A percentile compares a stretch with the other conserved stretches of the same genome.
These are phyloP conservation scores for Leptographium procerum DNA, from an alignment of 2,329 filamentous ascomycete genomes.

Conservation along the genomic window DNA sequence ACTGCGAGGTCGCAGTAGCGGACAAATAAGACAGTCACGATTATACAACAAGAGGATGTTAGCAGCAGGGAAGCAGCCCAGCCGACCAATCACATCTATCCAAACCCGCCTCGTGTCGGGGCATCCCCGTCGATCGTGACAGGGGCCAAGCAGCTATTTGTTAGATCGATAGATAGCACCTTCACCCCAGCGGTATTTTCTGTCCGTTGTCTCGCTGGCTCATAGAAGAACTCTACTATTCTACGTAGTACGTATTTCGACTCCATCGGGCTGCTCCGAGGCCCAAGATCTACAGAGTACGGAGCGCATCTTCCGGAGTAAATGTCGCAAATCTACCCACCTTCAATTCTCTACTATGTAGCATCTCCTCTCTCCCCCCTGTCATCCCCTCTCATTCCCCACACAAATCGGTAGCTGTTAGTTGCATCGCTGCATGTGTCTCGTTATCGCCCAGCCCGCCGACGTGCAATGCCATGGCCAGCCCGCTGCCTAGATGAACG, in stretches of 20 bases:
- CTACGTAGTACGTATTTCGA: too few species aligned
- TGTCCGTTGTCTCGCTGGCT: too few species aligned
- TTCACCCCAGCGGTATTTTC: not conserved
- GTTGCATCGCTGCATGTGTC: not conserved
- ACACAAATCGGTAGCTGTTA: not conserved
- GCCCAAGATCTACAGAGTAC: too few species aligned
- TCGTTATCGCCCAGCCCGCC: not conserved
- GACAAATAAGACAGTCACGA: not conserved
- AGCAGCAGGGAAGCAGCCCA: not conserved
- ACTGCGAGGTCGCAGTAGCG: not conserved
- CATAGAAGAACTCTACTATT: too few species aligned
- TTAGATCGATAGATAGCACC: not conserved
- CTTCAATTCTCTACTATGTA: too few species aligned
- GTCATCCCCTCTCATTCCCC: not conserved
- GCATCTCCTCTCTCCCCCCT: too few species aligned
- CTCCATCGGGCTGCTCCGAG: too few species aligned
- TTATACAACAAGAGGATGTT: not conserved
- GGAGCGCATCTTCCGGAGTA: too few species aligned
- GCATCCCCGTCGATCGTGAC: not conserved
- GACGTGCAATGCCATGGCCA: constrained; percentile 23
- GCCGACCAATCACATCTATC: not conserved
- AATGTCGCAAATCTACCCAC: too few species aligned
- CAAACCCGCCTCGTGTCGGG: not conserved
- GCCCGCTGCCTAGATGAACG: constrained; percentile 27
- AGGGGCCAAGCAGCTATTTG: not conserved